phyloP scores from a whole-genome alignment of 2,329 filamentous ascomycete species.

The Talaromyces piceae region DNA sequence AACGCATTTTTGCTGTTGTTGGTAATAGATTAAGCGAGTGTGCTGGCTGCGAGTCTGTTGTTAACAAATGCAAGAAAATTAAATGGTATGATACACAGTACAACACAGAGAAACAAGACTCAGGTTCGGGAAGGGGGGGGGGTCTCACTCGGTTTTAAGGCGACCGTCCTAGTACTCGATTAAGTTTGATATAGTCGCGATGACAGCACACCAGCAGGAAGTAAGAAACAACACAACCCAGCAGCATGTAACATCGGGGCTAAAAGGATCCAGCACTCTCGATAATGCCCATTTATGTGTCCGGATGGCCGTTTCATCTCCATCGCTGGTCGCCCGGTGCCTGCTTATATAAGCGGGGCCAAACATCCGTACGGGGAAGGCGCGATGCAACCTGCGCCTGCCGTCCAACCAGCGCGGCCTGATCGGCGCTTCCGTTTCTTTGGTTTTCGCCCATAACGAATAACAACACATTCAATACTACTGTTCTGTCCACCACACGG shows the following conservation, averaged over 20 bases:
- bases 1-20: conserved; percentile 4
- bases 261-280: neutral
- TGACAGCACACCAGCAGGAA: neutral
- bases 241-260: neutral
- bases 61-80: conserved; percentile 1
- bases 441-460: too few species aligned
- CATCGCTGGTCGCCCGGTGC: too few species aligned
- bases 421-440: neutral
- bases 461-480: too few species aligned
- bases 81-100: conserved; percentile 2
- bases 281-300: neutral
- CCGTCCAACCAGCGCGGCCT: neutral
- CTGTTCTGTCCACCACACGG: too few species aligned
- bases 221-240: neutral
- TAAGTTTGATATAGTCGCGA: neutral
- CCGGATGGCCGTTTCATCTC: neutral
- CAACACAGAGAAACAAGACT: neutral
- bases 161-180: neutral
- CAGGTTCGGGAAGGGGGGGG: neutral
- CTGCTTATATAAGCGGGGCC: neutral
- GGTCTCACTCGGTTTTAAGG: neutral
- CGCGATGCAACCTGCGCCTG: neutral
- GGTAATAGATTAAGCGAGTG: neutral
- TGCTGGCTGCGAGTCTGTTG: neutral
- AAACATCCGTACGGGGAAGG: neutral